Evolutionary conservation across 2,329 filamentous ascomycete species (phyloP), one percentile per base, ranked within the genome.

Genomic region (Botrytis aclada): DNA sequence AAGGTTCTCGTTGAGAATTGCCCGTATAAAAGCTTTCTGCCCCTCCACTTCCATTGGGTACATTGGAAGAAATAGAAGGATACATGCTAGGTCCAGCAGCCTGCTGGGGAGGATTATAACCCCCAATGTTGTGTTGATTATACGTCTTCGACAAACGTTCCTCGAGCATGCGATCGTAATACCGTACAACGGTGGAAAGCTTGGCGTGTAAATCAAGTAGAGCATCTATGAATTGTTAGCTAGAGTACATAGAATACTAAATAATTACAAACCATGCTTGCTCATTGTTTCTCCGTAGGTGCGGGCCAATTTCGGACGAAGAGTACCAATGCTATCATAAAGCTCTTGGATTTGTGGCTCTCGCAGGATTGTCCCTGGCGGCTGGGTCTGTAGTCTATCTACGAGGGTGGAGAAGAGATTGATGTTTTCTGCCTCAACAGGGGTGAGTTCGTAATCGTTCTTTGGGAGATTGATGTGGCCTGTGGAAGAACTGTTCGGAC

Each of bases 211-310:
- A 86, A 81, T 99, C 96, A 37, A 98, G 88, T 16, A 99, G 86
- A 0, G 95, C 96, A 81, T 99, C 95, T 96, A 75, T 34, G 10
- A 12, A 87, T 83, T 41, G 29, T 69, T 69, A 71, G 51, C 29
- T 39, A 51, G 51, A n/a, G 32, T n/a, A 43, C 39, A 12, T 58
- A 29, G 51, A 61, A 39, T 56, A 9, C 18, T 5, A 18, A 18
- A 41, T 32, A 39, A 16, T 34, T 10, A 83, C 89, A 81, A 84
- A 93, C 93, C 95, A 82, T 98, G 96, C 83, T 99, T 99, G 88
- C 96, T 98, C 96, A 99, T 98, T 0, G 96, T 98, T 84, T 99
- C 96, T 72, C 96, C 96, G 80, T 98, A 98, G 0, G 95, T 98
- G 73, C 96, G 89, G 7, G 96, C 96, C 72, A 99, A 86, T 82